Evolutionary conservation across 1,139 yeast genomes (phyloP).

Genomic region (Sugiyamaella pinicola): DNA sequence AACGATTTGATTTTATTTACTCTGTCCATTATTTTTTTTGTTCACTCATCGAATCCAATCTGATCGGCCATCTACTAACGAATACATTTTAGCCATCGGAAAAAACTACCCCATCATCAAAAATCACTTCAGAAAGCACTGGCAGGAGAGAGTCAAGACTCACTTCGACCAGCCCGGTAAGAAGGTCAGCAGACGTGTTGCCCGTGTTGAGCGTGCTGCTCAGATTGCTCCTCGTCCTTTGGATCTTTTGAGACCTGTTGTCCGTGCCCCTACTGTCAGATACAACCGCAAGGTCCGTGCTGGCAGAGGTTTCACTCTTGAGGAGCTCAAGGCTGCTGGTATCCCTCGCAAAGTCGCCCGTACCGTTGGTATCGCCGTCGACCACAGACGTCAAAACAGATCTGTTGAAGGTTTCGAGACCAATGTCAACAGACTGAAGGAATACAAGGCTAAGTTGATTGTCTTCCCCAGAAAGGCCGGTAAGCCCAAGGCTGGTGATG

Average conservation of each 20-base stretch:
- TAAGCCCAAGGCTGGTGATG: constrained; percentile 51
- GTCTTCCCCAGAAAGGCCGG: constrained; percentile 89
- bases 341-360: constrained; percentile 88
- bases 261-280: constrained; percentile 97
- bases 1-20: no score
- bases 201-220: constrained; percentile 95
- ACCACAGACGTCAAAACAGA: constrained; percentile 99
- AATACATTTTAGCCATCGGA: constrained; percentile 74
- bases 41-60: not conserved
- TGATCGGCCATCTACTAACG: constrained; percentile 14
- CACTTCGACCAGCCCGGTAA: constrained; percentile 99
- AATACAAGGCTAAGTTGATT: constrained; percentile 93
- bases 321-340: constrained; percentile 98
- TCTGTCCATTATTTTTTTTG: no score
- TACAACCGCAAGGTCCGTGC: constrained; percentile 99
- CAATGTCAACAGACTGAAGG: constrained; percentile 95
- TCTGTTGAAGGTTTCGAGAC: constrained; percentile 92
- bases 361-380: constrained; percentile 98
- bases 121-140: constrained; percentile 94
- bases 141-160: constrained; percentile 99
- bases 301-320: constrained; percentile 98
- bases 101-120: constrained; percentile 73
- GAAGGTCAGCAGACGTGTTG: constrained; percentile 94
- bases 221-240: constrained; percentile 96
- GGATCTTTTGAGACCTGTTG: constrained; percentile 95